Evolutionary conservation across 2,329 filamentous ascomycete species (phyloP).

Genomic region (Aspergillus quadrilineatus): DNA sequence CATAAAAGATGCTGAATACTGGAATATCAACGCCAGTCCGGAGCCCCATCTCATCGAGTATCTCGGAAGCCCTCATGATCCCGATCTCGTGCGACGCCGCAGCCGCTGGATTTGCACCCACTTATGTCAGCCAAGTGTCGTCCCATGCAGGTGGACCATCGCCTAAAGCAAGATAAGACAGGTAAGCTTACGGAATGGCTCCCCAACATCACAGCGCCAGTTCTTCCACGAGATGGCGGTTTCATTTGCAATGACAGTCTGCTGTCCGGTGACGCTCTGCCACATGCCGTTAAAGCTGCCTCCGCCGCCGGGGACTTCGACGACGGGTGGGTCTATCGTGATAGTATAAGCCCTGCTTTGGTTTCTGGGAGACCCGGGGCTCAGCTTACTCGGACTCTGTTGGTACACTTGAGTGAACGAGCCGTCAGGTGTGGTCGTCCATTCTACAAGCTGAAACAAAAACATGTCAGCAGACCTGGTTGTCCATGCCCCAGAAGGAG

Average conservation of each 20-base stretch:
- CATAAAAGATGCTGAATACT: neutral
- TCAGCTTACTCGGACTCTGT: neutral
- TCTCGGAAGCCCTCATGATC: neutral
- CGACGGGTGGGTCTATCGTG: neutral
- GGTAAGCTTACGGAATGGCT: neutral
- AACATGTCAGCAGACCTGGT: neutral
- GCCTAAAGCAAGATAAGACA: neutral
- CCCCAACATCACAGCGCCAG: neutral
- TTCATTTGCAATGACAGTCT: neutral
- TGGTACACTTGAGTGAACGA: neutral
- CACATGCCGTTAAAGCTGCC: neutral
- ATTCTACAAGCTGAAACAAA: neutral
- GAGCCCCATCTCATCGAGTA: neutral
- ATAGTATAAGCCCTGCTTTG: neutral
- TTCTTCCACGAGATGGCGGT: neutral
- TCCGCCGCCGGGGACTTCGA: neutral
- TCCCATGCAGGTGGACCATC: too few species aligned
- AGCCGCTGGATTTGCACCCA: neutral
- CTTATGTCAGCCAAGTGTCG: neutral
- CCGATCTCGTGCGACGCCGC: neutral
- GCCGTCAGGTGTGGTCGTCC: neutral
- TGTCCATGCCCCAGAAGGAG: neutral
- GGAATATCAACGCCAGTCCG: neutral
- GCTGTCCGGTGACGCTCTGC: neutral
- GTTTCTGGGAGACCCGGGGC: too few species aligned